Evolutionary conservation across 345 rosid species (phyloP).

Genomic region (Arabis alpina): DNA sequence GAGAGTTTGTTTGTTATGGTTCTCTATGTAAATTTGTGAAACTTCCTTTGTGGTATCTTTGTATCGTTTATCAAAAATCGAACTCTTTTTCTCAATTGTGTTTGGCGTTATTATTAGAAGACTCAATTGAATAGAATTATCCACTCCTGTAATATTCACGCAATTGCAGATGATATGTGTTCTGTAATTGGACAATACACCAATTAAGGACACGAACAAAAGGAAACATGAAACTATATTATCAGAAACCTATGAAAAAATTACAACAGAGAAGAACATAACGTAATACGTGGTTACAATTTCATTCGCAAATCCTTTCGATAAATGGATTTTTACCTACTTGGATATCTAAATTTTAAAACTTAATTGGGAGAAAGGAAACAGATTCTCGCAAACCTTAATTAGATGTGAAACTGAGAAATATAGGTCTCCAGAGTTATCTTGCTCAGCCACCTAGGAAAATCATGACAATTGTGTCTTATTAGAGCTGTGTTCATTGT

Average conservation of each 20-base stretch:
- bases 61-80: conserved; percentile 32
- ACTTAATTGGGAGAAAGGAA: conserved; percentile 8
- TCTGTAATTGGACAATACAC: neutral
- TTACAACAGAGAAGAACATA: conserved; percentile 40
- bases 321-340: conserved; percentile 15
- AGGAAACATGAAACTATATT: conserved; percentile 33
- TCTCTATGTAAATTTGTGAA: conserved; percentile 33
- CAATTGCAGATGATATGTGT: no score
- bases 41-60: conserved; percentile 30
- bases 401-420: no score
- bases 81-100: conserved; percentile 30
- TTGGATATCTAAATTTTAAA: no score
- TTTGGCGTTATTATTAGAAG: neutral
- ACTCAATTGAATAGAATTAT: neutral
- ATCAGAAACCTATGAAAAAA: conserved; percentile 16
- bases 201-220: neutral
- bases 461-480: conserved; percentile 25
- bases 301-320: neutral
- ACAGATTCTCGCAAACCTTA: conserved; percentile 43
- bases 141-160: neutral
- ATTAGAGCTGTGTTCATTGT: conserved; percentile 13
- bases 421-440: conserved; percentile 92
- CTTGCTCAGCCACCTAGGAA: conserved; percentile 94
- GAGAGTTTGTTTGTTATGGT: conserved; percentile 20
- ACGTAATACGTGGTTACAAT: neutral